Evolutionary conservation across 768 basidiomycete genomes (phyloP).

Genomic region (Phanerodontia chrysosporium): DNA sequence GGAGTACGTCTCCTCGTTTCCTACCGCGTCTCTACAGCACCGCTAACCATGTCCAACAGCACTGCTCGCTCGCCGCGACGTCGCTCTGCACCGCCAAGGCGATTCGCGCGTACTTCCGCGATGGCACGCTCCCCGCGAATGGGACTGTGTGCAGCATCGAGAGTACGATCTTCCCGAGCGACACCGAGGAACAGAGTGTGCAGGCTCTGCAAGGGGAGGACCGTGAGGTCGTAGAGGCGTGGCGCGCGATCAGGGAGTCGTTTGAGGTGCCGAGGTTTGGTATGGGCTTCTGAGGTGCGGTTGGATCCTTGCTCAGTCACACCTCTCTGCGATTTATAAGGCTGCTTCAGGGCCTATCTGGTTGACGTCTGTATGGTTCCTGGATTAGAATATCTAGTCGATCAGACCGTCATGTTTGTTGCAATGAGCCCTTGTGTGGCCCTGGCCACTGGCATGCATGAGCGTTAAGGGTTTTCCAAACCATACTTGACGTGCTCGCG

Average conservation of each 20-base stretch:
- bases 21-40: not conserved
- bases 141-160: slow-evolving; percentile 8
- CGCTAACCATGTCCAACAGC: not conserved
- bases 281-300: not conserved
- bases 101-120: slow-evolving; percentile 22
- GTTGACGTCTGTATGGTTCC: too few species aligned
- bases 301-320: too few species aligned
- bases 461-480: too few species aligned
- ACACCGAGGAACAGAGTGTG: not conserved
- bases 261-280: not conserved
- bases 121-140: slow-evolving; percentile 18
- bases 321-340: too few species aligned
- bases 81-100: slow-evolving; percentile 17
- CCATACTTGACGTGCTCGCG: too few species aligned
- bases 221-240: not conserved
- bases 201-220: not conserved
- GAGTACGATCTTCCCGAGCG: not conserved
- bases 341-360: too few species aligned
- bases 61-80: not conserved
- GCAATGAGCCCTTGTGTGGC: too few species aligned
- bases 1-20: slow-evolving; percentile 3
- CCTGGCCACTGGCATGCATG: too few species aligned
- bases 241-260: not conserved
- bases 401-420: too few species aligned
- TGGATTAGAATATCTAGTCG: too few species aligned